These are phyloP conservation scores for Nakazawaea ishiwadae DNA, from an alignment of 805 yeast species.

Conservation along the genomic window DNA sequence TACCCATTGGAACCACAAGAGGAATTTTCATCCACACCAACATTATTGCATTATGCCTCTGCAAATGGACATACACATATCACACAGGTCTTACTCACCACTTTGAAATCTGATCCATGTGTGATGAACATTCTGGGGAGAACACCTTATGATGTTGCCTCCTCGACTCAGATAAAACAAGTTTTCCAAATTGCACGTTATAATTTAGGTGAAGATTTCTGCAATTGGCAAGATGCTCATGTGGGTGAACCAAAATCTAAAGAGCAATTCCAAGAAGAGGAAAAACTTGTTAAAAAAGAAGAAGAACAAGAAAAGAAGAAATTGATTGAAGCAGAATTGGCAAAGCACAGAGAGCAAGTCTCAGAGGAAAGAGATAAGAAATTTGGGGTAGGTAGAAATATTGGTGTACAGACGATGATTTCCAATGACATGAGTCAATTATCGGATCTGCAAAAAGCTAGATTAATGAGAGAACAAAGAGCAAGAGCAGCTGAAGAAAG, in stretches of 20 bases:
- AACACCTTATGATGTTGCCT: conserved; percentile 66
- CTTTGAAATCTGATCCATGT: conserved; percentile 69
- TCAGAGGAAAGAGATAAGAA: conserved; percentile 23
- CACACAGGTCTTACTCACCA: conserved; percentile 56
- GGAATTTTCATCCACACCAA: conserved; percentile 56
- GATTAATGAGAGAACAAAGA: conserved; percentile 87
- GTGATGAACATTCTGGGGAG: conserved; percentile 46
- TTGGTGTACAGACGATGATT: conserved; percentile 19
- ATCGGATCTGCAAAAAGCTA: conserved; percentile 58
- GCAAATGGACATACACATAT: conserved; percentile 62
- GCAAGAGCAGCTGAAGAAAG: conserved; percentile 97
- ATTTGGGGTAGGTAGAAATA: conserved; percentile 32
- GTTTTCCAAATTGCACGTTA: conserved; percentile 67
- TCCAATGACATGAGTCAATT: conserved; percentile 23
- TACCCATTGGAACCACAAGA: conserved; percentile 50
- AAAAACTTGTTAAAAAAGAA: conserved; percentile 30
- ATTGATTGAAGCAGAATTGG: conserved; percentile 39
- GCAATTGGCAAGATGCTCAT: conserved; percentile 66
- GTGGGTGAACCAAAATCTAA: conserved; percentile 58
- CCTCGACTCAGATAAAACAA: conserved; percentile 37
- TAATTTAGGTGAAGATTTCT: conserved; percentile 61
- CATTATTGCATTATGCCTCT: conserved; percentile 76
- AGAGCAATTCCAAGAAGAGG: conserved; percentile 48
- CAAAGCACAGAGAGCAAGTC: conserved; percentile 33
- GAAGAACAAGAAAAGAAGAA: conserved; percentile 35